Evolutionary conservation across 108 stramenopile species (phyloP).

Genomic region (Cyclotella choctawhatcheeana): DNA sequence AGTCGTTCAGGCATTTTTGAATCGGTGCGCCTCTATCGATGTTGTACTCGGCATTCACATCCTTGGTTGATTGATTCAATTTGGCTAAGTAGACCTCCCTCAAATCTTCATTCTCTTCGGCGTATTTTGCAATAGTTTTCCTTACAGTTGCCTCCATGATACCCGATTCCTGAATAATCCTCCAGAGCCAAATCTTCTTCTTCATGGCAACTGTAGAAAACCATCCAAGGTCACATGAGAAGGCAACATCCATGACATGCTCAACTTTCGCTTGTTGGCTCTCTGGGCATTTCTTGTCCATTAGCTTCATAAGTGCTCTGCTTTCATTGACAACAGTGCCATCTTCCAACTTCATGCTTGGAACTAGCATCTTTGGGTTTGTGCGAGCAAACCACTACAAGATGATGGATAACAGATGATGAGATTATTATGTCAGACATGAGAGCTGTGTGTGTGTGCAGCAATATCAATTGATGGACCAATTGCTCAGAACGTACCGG

Average conservation of each 20-base stretch:
- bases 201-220: conserved; percentile 14
- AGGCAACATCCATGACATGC: conserved; percentile 3
- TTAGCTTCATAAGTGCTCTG: conserved; percentile 10
- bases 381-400: conserved; percentile 8
- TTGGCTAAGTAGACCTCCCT: conserved; percentile 10
- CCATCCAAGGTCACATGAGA: conserved; percentile 13
- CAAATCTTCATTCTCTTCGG: conserved; percentile 4
- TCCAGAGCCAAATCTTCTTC: conserved; percentile 12
- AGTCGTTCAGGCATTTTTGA: conserved; percentile 8
- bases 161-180: not conserved
- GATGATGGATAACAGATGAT: not conserved
- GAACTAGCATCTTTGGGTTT: conserved; percentile 6
- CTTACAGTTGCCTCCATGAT: not conserved
- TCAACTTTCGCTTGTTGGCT: conserved; percentile 11
- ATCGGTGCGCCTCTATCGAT: not conserved
- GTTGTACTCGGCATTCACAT: conserved; percentile 6
- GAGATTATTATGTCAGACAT: conserved; percentile 1
- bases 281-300: conserved; percentile 11
- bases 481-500: not conserved
- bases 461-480: not conserved
- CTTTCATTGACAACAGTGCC: conserved; percentile 14
- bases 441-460: no score
- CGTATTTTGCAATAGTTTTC: conserved; percentile 7
- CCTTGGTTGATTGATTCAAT: not conserved
- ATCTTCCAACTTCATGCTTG: conserved; percentile 5